Evolutionary conservation across 352 stramenopile species (phyloP), one percentile per base, ranked within the genome.

Genomic region (Globisporangium nodosum): DNA sequence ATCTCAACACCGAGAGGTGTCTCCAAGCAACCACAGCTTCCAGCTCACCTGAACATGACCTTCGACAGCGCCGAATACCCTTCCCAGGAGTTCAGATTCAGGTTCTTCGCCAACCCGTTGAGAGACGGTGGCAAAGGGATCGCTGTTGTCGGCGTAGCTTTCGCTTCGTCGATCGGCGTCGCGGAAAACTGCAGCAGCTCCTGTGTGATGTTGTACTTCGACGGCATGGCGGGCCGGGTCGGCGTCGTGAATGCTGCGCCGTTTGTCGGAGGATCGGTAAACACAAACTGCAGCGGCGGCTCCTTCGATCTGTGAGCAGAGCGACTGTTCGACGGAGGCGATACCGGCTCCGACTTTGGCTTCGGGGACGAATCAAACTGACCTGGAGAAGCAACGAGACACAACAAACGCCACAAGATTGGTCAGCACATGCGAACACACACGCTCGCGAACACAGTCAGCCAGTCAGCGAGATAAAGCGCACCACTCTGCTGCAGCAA

Each of bases 61-160:
- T 78, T 85, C 11, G 81, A 90, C 49, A 90, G 39, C 21, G 70
- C 77, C n/a, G 81, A 85, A 52, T 87, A 90, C n/a, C 76, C 76
- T 58, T 90, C 78, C 80, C 80, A 90, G 1, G 71, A 74, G 24
- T 62, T 70, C 16, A 88, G 53, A 27, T 81, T 82, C 52, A 81
- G 54, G 46, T 69, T 81, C 43, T 74, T 71, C 33, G 63, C 58
- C 5, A 81, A 53, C 2, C 69, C n/a, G 53, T 80, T 67, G 7
- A 74, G 60, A 5, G 69, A 65, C 16, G 56, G 37, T 0, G 59
- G 49, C 52, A 56, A 59, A 47, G 73, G 5, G 12, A 16, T 30
- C n/a, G n/a, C 9, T 24, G 42, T 65, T 6, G 63, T 24, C 27
- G 52, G 16, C 52, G 47, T 33, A 52, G 42, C 39, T 57, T 64